A percentile compares a stretch with the other conserved stretches of the same genome.
Evolutionary conservation across 2,329 filamentous ascomycete genomes (phyloP).

Genomic region (Fusarium begoniae): DNA sequence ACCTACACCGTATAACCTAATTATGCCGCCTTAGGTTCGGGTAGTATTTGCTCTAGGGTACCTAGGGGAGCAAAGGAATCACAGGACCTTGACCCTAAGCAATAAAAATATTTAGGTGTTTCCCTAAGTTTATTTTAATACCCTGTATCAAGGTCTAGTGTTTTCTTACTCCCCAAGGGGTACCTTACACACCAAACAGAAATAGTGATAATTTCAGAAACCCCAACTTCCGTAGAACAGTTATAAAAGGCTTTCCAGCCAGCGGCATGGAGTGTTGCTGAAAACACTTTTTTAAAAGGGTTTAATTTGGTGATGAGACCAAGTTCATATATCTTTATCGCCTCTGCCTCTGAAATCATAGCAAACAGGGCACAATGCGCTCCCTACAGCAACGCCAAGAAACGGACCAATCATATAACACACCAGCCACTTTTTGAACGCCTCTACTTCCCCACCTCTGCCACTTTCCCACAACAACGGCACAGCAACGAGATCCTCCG

Average conservation of each 20-base stretch:
- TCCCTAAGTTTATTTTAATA: too few relatives aligned
- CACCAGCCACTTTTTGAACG: slow-evolving; percentile 16
- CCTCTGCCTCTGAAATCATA: not conserved
- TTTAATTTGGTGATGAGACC: not conserved
- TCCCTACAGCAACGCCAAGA: slow-evolving; percentile 27
- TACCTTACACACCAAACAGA: not conserved
- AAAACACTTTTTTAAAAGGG: not conserved
- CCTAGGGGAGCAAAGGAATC: too few relatives aligned
- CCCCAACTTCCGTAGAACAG: not conserved
- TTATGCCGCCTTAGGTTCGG: not conserved
- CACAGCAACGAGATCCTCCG: slow-evolving; percentile 39
- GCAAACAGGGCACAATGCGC: slow-evolving; percentile 16
- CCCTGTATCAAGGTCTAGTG: too few relatives aligned
- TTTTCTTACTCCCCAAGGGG: too few relatives aligned
- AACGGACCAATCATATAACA: slow-evolving; percentile 10
- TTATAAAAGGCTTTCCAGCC: not conserved
- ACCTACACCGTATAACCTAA: not conserved
- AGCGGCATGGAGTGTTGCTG: not conserved
- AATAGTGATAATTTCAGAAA: not conserved
- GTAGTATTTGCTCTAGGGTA: not conserved
- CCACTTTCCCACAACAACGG: slow-evolving; percentile 31
- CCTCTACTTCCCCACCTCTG: slow-evolving; percentile 1
- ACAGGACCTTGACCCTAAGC: too few relatives aligned
- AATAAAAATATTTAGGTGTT: too few relatives aligned
- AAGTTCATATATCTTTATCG: not conserved